Evolutionary conservation across 2,329 filamentous ascomycete genomes (phyloP), one percentile per base, ranked within the genome.

Genomic region (Dothistroma pini): DNA sequence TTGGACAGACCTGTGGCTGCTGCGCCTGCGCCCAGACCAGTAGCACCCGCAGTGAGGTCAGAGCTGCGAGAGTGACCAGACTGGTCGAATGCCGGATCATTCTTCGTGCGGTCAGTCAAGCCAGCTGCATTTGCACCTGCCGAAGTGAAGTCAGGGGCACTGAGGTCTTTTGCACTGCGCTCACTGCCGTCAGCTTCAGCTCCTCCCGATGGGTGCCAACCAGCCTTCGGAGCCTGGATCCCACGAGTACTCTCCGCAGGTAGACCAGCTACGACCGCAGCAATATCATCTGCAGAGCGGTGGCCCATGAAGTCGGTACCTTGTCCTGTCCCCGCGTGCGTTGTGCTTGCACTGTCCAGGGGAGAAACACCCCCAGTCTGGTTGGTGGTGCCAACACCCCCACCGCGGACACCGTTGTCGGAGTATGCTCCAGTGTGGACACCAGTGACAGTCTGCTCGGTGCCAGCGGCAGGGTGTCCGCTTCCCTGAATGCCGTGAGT

Each of bases 341-440:
- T n/a, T 44, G 41, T 51, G 21, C 48, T 31, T 29, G 48, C 21
- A 29, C 6, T 21, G 10, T 19, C 48, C 4, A 14, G 12, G 14
- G 48, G 21, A 29, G 21, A 7, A 35, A 35, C 31, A 35, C 31
- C n/a, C 5, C 51, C 51, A 4, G 51, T 53, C 31, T 53, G 25
- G n/a, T 53, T 53, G 12, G 51, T 53, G 11, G 51, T 53, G n/a
- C 51, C 51, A 22, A 53, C 31, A 21, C 51, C 51, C 35, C 51
- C 51, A 9, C 51, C 51, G 11, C 31, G 51, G 10, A 53, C 25
- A 21, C 51, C 51, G 34, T 3, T 53, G 19, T 53, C 31, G n/a
- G 22, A 16, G 51, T 53, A 53, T 10, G 25, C 31, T 11, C 21
- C 21, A 10, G 21, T 9, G n/a, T 32, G 29, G 19, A 35, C 19